Evolutionary conservation across 768 basidiomycete species (phyloP).

Genomic region (Tricholoma furcatifolium): DNA sequence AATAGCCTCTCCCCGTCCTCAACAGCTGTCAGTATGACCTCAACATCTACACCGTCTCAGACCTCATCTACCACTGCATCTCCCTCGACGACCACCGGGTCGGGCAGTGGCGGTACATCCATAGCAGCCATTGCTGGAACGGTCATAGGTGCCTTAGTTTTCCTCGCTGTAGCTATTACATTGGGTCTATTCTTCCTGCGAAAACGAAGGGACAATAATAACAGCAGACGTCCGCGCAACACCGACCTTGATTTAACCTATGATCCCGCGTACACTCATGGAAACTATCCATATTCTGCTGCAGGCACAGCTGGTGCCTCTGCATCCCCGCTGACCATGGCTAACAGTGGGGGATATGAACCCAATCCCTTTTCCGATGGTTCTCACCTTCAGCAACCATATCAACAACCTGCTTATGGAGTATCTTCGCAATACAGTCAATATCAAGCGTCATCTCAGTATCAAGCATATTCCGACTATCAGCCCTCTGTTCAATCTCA

Average conservation of each 20-base stretch:
- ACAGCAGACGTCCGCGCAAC: conserved; percentile 25
- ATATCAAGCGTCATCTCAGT: neutral
- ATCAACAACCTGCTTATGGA: conserved; percentile 14
- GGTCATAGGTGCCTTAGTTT: conserved; percentile 52
- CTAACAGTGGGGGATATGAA: conserved; percentile 10
- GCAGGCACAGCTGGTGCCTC: conserved; percentile 13
- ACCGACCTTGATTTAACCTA: conserved; percentile 41
- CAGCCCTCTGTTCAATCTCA: conserved; percentile 12
- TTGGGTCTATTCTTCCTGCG: conserved; percentile 52
- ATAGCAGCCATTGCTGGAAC: conserved; percentile 50
- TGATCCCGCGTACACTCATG: conserved; percentile 22
- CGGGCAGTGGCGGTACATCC: conserved; percentile 24
- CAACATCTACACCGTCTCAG: conserved; percentile 14
- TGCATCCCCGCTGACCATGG: conserved; percentile 11
- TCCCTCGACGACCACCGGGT: conserved; percentile 21
- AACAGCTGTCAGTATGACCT: conserved; percentile 24
- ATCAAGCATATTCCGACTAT: conserved; percentile 7
- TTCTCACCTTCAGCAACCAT: conserved; percentile 11
- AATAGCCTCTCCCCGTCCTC: conserved; percentile 52
- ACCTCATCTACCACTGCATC: conserved; percentile 21
- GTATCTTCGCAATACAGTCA: conserved; percentile 2
- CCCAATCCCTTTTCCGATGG: conserved; percentile 27
- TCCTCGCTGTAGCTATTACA: conserved; percentile 49
- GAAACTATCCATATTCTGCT: conserved; percentile 29
- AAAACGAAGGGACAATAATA: conserved; percentile 29